These are phyloP conservation scores for Castanea mollissima DNA, from an alignment of 306 rosid species.

Conservation along the genomic window DNA sequence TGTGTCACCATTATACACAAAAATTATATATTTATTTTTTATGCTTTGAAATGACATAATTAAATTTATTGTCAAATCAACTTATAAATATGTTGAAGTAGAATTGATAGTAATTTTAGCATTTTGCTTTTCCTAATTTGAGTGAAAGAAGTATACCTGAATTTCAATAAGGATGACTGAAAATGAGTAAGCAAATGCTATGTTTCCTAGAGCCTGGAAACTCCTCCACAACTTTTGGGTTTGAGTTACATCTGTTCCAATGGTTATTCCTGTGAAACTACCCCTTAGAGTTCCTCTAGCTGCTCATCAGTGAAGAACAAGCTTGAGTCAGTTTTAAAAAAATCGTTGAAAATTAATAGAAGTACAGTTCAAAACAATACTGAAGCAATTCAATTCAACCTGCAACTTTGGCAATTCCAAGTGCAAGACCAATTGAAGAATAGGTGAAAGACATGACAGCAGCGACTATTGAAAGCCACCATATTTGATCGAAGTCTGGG, in stretches of 20 bases:
- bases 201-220: slow-evolving; percentile 66
- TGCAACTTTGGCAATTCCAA: slow-evolving; percentile 64
- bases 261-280: slow-evolving; percentile 43
- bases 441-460: slow-evolving; percentile 65
- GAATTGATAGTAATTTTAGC: no score
- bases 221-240: slow-evolving; percentile 53
- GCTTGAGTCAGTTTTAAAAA: slow-evolving; percentile 2
- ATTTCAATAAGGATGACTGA: slow-evolving; percentile 61
- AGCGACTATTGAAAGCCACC: slow-evolving; percentile 71
- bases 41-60: no score
- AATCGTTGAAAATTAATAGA: background rate
- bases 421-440: slow-evolving; percentile 51
- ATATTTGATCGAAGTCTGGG: slow-evolving; percentile 59
- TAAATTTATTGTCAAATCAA: accelerated
- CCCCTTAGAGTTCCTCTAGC: slow-evolving; percentile 48
- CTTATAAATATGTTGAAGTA: no score
- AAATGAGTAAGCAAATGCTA: slow-evolving; percentile 62
- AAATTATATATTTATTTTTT: no score
- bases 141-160: slow-evolving; percentile 37
- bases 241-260: slow-evolving; percentile 27
- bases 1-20: no score
- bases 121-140: background rate
- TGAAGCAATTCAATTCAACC: slow-evolving; percentile 23
- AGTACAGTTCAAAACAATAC: background rate
- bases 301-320: slow-evolving; percentile 29